Evolutionary conservation across 1,284 basidiomycete species (phyloP).

Genomic region (Ganoderma boninense): DNA sequence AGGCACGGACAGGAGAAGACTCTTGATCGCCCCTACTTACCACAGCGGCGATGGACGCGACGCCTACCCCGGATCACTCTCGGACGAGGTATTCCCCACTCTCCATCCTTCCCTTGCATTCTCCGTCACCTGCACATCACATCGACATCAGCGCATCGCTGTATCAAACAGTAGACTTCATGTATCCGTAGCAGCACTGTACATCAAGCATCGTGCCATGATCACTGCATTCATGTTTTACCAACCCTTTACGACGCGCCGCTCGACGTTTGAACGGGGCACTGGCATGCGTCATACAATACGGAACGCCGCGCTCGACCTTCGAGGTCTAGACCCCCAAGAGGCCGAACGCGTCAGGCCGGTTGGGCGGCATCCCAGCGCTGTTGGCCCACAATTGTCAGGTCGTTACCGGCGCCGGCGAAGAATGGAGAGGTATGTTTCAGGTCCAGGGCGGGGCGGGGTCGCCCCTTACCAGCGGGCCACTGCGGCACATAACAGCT

Average conservation of each 20-base stretch:
- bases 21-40: not conserved
- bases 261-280: not conserved
- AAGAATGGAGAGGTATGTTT: not conserved
- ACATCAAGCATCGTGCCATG: not conserved
- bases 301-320: not conserved
- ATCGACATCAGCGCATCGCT: not conserved
- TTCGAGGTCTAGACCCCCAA: not conserved
- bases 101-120: not conserved
- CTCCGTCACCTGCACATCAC: not conserved
- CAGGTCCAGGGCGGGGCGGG: not conserved
- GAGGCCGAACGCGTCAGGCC: not conserved
- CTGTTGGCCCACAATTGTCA: not conserved
- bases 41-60: not conserved
- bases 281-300: not conserved
- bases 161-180: not conserved
- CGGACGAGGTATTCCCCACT: not conserved
- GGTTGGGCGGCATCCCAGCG: not conserved
- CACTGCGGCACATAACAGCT: not conserved
- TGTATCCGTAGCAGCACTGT: not conserved
- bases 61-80: not conserved
- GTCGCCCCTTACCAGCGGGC: not conserved
- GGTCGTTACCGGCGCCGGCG: not conserved
- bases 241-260: not conserved
- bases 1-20: not conserved
- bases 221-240: not conserved